These are phyloP conservation scores for Penicillium sp. DNA, from an alignment of 2,329 filamentous ascomycete genomes.

Conservation along the genomic window DNA sequence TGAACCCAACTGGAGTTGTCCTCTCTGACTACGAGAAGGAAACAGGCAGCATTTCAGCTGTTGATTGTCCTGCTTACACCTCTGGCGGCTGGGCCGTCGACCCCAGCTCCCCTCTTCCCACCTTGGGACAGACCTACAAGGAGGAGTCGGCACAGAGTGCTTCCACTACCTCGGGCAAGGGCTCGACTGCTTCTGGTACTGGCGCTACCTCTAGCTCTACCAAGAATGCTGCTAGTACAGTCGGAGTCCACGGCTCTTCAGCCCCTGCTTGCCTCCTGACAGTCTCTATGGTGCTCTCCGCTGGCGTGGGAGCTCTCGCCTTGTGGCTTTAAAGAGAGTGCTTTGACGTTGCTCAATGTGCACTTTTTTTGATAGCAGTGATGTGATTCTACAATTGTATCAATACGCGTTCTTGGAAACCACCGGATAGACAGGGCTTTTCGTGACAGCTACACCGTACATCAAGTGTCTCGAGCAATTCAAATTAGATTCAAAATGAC, in stretches of 20 bases:
- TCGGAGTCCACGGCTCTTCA: slow-evolving; percentile 17
- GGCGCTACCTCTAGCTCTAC: slow-evolving; percentile 16
- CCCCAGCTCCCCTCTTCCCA: slow-evolving; percentile 70
- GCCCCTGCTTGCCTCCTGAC: slow-evolving; percentile 23
- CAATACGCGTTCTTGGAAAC: slow-evolving; percentile 23
- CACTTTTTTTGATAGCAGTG: neutral
- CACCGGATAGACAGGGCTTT: slow-evolving; percentile 20
- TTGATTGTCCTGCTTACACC: slow-evolving; percentile 72
- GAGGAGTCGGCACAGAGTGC: slow-evolving; percentile 7
- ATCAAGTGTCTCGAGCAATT: neutral
- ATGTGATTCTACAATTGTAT: slow-evolving; percentile 18
- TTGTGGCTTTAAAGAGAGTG: slow-evolving; percentile 29
- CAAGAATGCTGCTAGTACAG: slow-evolving; percentile 13
- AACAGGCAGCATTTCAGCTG: slow-evolving; percentile 63
- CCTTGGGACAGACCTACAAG: slow-evolving; percentile 59
- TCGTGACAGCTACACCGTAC: neutral
- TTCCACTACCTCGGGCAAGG: slow-evolving; percentile 7
- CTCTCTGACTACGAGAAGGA: slow-evolving; percentile 67
- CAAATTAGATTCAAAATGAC: slow-evolving; percentile 12
- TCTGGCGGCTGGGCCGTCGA: slow-evolving; percentile 72
- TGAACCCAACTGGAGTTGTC: slow-evolving; percentile 70
- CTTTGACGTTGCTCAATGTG: neutral
- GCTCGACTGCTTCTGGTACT: slow-evolving; percentile 17
- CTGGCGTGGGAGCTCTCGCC: slow-evolving; percentile 27
- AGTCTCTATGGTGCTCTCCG: slow-evolving; percentile 27